These are phyloP conservation scores for Cladophialophora psammophila DNA, from an alignment of 2,329 filamentous ascomycete genomes.

Conservation along the genomic window DNA sequence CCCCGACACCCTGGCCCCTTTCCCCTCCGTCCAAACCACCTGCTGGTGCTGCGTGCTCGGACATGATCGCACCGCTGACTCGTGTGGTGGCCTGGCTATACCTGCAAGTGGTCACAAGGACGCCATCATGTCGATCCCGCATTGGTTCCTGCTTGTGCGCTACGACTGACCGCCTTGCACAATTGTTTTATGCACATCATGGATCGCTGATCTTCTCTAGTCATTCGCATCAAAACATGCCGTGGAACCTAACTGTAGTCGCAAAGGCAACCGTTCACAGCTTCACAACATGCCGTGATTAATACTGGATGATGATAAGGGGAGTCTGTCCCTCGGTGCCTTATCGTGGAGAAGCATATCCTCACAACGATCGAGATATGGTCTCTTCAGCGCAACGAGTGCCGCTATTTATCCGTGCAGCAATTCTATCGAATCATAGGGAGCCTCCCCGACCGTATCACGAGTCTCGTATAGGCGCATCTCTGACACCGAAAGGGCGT, in stretches of 20 bases:
- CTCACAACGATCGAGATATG: neutral
- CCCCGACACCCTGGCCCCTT: neutral
- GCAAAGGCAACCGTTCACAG: neutral
- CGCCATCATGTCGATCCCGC: slow-evolving; percentile 7
- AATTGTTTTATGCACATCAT: slow-evolving; percentile 17
- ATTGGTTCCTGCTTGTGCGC: neutral
- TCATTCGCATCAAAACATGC: neutral
- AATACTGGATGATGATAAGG: neutral
- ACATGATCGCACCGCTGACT: neutral
- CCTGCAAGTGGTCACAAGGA: slow-evolving; percentile 27
- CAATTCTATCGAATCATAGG: neutral
- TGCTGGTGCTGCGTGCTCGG: neutral
- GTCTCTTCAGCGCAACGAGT: too few relatives aligned
- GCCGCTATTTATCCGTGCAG: too few relatives aligned
- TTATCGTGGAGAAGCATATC: neutral
- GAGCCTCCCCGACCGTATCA: neutral
- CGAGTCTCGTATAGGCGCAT: neutral
- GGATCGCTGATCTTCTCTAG: neutral
- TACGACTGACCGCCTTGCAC: slow-evolving; percentile 7
- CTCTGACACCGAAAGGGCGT: neutral
- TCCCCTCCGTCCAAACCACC: neutral
- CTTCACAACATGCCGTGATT: neutral
- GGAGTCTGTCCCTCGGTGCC: neutral
- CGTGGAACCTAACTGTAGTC: neutral
- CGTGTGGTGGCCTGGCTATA: neutral